A percentile compares a stretch with the other conserved stretches of the same genome.
phyloP scores from a whole-genome alignment of 2,329 filamentous ascomycete species.

The Didymosphaeria variabile region DNA sequence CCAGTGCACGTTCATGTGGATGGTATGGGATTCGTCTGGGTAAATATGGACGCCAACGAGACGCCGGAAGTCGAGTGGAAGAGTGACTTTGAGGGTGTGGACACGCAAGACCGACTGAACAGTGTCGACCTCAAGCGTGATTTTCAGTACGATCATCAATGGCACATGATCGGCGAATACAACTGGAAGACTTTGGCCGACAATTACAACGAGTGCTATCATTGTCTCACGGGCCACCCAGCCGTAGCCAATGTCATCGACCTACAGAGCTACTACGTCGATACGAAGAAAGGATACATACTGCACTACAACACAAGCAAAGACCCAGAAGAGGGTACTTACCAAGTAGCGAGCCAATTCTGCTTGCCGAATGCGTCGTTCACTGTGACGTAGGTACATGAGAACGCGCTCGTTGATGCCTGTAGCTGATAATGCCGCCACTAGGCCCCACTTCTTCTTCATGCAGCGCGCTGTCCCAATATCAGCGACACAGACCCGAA shows the following conservation, averaged over 20 bases:
- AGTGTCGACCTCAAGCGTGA: not conserved
- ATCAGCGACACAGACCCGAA: slow-evolving; percentile 57
- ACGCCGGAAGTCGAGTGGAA: not conserved
- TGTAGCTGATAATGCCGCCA: too few relatives aligned
- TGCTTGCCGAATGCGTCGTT: not conserved
- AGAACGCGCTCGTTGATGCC: too few relatives aligned
- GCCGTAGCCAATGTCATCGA: not conserved
- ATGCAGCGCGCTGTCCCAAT: slow-evolving; percentile 61
- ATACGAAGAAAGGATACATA: not conserved
- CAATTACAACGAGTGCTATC: slow-evolving; percentile 71
- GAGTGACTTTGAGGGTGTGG: not conserved
- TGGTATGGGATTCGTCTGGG: slow-evolving; percentile 35
- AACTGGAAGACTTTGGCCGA: slow-evolving; percentile 46
- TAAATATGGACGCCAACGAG: slow-evolving; percentile 36
- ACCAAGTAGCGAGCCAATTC: not conserved
- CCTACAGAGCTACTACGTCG: not conserved
- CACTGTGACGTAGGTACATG: slow-evolving; percentile 31
- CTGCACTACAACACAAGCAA: not conserved
- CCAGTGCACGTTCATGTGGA: slow-evolving; percentile 37
- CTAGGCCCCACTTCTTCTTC: slow-evolving; percentile 62
- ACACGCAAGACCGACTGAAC: not conserved
- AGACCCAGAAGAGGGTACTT: too few relatives aligned
- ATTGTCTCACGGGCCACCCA: slow-evolving; percentile 51
- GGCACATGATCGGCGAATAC: not conserved
- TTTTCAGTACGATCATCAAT: not conserved